Conservation (phyloP, 805 yeast species). For the Candida qinlingensis region DNA sequence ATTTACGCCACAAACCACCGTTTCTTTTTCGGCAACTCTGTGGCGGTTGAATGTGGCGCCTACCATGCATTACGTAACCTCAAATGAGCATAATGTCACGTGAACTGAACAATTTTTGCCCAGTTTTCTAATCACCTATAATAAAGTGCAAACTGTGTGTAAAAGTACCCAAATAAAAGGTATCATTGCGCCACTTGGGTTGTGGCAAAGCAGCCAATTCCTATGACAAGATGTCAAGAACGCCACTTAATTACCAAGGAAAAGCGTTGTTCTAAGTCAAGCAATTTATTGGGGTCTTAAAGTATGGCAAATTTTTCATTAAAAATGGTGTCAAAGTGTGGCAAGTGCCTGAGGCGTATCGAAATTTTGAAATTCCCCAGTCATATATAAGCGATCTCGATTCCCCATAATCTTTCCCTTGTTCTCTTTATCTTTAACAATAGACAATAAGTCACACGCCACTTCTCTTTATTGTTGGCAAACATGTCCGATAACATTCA, state of each 20-base stretch:
- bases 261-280: too few relatives aligned
- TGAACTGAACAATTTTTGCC: constrained; percentile 1
- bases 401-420: not conserved
- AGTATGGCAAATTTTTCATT: not conserved
- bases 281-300: too few relatives aligned
- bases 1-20: too few relatives aligned
- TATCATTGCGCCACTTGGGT: too few relatives aligned
- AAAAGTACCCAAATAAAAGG: too few relatives aligned
- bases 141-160: not conserved
- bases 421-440: not conserved
- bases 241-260: too few relatives aligned
- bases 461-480: not conserved
- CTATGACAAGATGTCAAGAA: not conserved
- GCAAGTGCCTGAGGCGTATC: constrained; percentile 7
- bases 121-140: not conserved
- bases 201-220: not conserved
- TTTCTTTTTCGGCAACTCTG: too few relatives aligned
- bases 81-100: not conserved
- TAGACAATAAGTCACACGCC: not conserved
- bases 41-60: too few relatives aligned
- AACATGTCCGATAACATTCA: constrained; percentile 4
- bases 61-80: too few relatives aligned
- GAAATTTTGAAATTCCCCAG: not conserved
- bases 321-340: constrained; percentile 12
- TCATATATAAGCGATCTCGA: not conserved